Evolutionary conservation across 371 early-diverging fungal species (phyloP).

Genomic region (Mortierella sp.): DNA sequence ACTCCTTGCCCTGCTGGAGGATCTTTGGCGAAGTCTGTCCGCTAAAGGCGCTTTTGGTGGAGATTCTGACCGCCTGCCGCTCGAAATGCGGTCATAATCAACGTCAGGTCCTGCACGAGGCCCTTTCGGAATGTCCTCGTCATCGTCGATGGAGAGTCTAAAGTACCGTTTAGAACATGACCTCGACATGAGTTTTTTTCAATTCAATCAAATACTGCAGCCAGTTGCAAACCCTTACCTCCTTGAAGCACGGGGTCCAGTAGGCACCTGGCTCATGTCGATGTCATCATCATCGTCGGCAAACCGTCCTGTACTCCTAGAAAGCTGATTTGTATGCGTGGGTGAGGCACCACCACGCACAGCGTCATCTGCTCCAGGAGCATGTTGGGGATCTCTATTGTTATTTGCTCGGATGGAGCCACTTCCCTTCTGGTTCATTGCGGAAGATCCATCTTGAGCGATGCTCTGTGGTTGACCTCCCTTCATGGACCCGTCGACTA

Average conservation of each 20-base stretch:
- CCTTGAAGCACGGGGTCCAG: conserved; percentile 41
- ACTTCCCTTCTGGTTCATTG: neutral
- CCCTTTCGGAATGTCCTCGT: conserved; percentile 44
- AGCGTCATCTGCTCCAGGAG: conserved; percentile 4
- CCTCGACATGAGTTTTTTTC: no score
- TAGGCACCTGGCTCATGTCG: conserved; percentile 51
- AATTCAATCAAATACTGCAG: neutral
- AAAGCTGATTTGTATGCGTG: no score
- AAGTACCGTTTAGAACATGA: no score
- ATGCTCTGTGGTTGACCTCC: conserved; percentile 14
- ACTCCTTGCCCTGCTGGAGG: conserved; percentile 32
- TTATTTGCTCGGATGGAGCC: neutral
- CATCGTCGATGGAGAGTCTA: conserved; percentile 25
- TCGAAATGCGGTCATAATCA: conserved; percentile 15
- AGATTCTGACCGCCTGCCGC: conserved; percentile 22
- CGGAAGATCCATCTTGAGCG: conserved; percentile 3
- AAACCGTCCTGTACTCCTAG: no score
- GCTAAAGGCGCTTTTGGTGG: conserved; percentile 45
- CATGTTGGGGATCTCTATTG: neutral
- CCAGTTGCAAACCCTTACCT: conserved; percentile 6
- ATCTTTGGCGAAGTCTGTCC: conserved; percentile 40
- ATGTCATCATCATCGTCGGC: conserved; percentile 39
- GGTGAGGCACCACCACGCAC: neutral
- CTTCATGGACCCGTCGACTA: conserved; percentile 4
- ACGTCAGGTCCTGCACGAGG: conserved; percentile 35